Conservation (phyloP, 352 stramenopile species). For the Saprolegnia parasitica region DNA sequence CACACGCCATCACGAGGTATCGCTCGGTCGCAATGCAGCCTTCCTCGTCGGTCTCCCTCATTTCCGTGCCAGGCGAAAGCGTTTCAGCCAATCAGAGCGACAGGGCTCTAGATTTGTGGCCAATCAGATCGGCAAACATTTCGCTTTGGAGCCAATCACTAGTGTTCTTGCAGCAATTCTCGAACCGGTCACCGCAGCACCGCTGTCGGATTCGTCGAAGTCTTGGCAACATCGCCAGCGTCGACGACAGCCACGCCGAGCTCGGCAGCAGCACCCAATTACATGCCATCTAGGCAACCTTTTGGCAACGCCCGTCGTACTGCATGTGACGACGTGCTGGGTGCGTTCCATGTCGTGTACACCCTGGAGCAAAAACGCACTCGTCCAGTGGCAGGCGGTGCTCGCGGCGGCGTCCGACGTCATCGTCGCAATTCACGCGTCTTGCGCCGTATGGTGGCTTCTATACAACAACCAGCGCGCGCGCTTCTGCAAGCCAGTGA, state of each 20-base stretch:
- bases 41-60: no score
- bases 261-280: not conserved
- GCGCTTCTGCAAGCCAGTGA: not conserved
- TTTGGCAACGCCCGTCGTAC: not conserved
- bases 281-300: slow-evolving; percentile 1
- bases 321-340: not conserved
- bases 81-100: no score
- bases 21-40: no score
- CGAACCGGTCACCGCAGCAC: no score
- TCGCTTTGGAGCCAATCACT: no score
- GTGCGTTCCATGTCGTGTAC: slow-evolving; percentile 3
- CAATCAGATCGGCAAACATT: no score
- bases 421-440: slow-evolving; percentile 1
- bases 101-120: no score
- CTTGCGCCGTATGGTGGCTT: slow-evolving; percentile 5
- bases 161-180: no score
- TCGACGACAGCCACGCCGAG: not conserved
- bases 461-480: slow-evolving; percentile 20
- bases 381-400: slow-evolving; percentile 7
- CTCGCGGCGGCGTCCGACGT: not conserved
- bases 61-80: no score
- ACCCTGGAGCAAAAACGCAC: not conserved
- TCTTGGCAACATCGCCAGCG: slow-evolving; percentile 5
- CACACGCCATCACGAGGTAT: no score
- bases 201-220: not conserved